A percentile compares a stretch with the other conserved stretches of the same genome.
These are phyloP conservation scores for Emericellopsis cladophorae DNA, from an alignment of 2,329 filamentous ascomycete genomes.

Conservation along the genomic window DNA sequence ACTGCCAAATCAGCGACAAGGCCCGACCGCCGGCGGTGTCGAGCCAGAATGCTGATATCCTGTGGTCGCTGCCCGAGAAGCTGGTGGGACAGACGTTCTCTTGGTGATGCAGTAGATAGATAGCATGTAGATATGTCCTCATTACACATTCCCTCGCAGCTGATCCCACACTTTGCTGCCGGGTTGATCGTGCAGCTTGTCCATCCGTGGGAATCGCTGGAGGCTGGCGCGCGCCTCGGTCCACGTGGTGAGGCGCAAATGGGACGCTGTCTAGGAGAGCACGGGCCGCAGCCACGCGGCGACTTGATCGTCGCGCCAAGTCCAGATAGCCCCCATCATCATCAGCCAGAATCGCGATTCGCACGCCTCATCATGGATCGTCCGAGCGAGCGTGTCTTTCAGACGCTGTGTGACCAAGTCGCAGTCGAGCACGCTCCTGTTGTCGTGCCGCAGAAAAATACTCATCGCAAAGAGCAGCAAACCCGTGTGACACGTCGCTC, in stretches of 20 bases:
- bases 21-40: conserved; percentile 7
- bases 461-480: background rate
- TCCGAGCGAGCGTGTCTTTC: background rate
- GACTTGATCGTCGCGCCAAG: conserved; percentile 7
- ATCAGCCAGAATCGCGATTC: background rate
- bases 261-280: background rate
- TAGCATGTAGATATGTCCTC: conserved; percentile 1
- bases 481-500: background rate
- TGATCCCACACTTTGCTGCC: background rate
- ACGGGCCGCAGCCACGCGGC: conserved; percentile 3
- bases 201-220: background rate
- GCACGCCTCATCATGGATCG: background rate
- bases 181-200: background rate
- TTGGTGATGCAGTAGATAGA: background rate
- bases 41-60: conserved; percentile 15
- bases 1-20: conserved; percentile 12
- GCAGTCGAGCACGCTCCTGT: background rate
- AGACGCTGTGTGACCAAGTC: background rate
- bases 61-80: conserved; percentile 21
- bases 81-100: conserved; percentile 17
- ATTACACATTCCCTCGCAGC: background rate
- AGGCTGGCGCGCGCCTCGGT: background rate
- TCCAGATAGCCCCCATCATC: conserved; percentile 1
- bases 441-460: conserved; percentile 1
- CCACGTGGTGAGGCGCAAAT: background rate